Evolutionary conservation across 495 filamentous ascomycete genomes (phyloP), one percentile per base, ranked within the genome.

Genomic region (Hypoxylon lienhwacheense): DNA sequence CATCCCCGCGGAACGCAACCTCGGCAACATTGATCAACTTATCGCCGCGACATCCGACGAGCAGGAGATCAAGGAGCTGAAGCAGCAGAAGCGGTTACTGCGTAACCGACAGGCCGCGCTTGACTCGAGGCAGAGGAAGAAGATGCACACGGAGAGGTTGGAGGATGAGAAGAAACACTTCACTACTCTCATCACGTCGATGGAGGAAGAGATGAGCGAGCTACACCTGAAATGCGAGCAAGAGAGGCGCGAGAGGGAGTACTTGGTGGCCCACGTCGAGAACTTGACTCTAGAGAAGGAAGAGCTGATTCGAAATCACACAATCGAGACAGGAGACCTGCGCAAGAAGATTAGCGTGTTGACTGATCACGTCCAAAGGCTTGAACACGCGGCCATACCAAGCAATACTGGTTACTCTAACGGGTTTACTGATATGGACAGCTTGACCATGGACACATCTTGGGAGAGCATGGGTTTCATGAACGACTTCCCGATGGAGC

Each of bases 31-130:
- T 74, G 93, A 99, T 70, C 82, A 88, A 44, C 75, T 97, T 63
- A 97, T 99, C 73, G 80, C 84, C 24, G 83, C 88, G 70, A 91
- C 90, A 14, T 87, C 75, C 39, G 90, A 97, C 61, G 93, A 97
- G 59, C 87, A 95, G 52, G 87, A 93, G 76, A 87, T 96, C 73
- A 97, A 96, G 78, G 91, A 97, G 72, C 78, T 97, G 63, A 97
- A 97, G 82, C 91, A 96, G 64, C 95, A 97, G 70, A 99, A 99
- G 79, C 84, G 93, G 14, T 77, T 99, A 43, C 75, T 99, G 45
- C 81, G 95, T 62, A 99, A 99, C 71, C 81, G 93, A 59, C 91
- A 97, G 73, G 93, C 93, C 66, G 93, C 93, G 87, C 83, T 99
- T 56, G 91, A 97, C 73, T 97, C 95, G 21, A 86, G 93, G 56